Conservation (phyloP, 345 rosid genomes). For the Cardiospermum halicacabum region DNA sequence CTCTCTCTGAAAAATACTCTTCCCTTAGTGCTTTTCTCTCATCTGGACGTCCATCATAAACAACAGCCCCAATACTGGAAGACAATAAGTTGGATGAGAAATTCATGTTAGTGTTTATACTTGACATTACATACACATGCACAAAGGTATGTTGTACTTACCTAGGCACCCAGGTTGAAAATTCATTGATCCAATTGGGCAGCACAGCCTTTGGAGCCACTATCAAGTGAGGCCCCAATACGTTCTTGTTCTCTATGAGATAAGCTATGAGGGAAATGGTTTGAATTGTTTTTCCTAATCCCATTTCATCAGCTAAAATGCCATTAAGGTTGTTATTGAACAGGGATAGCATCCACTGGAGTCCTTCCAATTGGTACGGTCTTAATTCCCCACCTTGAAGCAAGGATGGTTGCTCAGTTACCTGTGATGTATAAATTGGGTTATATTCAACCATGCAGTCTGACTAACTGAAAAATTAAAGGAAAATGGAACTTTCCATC, state of each 20-base stretch:
- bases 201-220: conserved; percentile 99
- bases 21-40: conserved; percentile 92
- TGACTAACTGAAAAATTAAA: neutral
- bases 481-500: conserved; percentile 2
- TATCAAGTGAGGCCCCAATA: conserved; percentile 89
- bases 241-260: conserved; percentile 83
- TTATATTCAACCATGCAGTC: conserved; percentile 12
- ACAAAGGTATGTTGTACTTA: conserved; percentile 21
- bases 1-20: conserved; percentile 51
- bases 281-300: conserved; percentile 96
- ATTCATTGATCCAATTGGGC: conserved; percentile 95
- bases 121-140: neutral
- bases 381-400: conserved; percentile 95
- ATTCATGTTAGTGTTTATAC: conserved; percentile 1
- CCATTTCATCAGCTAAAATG: conserved; percentile 99
- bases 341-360: conserved; percentile 98
- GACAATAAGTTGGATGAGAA: conserved; percentile 23
- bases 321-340: conserved; percentile 97
- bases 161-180: conserved; percentile 93
- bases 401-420: conserved; percentile 86
- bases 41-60: conserved; percentile 95
- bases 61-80: conserved; percentile 78
- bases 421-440: conserved; percentile 42
- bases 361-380: conserved; percentile 93
- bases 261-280: conserved; percentile 89